These are phyloP conservation scores for Hericium alpestre DNA, from an alignment of 768 basidiomycete genomes.

Conservation along the genomic window DNA sequence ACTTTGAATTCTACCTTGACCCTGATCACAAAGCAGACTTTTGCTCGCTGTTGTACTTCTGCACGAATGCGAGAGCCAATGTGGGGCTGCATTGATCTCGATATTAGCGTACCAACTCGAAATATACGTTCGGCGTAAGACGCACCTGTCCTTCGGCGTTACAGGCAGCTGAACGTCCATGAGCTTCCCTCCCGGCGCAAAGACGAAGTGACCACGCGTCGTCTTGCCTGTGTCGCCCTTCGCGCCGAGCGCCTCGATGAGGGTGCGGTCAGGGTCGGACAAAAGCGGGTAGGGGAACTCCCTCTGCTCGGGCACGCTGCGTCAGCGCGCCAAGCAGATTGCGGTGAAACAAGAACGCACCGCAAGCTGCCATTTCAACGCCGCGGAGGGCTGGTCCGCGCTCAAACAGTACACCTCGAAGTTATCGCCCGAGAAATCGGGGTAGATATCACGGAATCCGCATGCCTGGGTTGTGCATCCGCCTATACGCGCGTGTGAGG, in stretches of 20 bases:
- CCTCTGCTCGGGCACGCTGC: slow-evolving; percentile 39
- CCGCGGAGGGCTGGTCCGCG: slow-evolving; percentile 63
- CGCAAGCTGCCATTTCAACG: slow-evolving; percentile 82
- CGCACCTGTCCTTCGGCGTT: slow-evolving; percentile 76
- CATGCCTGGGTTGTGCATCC: slow-evolving; percentile 93
- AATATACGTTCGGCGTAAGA: neutral
- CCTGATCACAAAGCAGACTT: slow-evolving; percentile 1
- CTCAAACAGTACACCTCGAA: slow-evolving; percentile 81
- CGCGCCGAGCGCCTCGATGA: slow-evolving; percentile 78
- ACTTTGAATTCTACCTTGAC: no score
- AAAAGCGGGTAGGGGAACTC: slow-evolving; percentile 76
- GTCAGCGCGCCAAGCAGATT: neutral
- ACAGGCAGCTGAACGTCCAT: slow-evolving; percentile 79
- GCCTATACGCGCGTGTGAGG: slow-evolving; percentile 30
- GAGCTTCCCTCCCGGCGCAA: slow-evolving; percentile 84
- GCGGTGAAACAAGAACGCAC: slow-evolving; percentile 25
- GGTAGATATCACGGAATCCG: slow-evolving; percentile 76
- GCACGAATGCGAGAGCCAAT: slow-evolving; percentile 61
- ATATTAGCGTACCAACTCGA: no score
- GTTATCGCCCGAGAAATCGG: slow-evolving; percentile 54
- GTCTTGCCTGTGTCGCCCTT: slow-evolving; percentile 57
- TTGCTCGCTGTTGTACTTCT: slow-evolving; percentile 19
- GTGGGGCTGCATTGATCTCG: slow-evolving; percentile 33
- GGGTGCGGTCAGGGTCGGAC: slow-evolving; percentile 74
- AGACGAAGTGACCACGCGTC: slow-evolving; percentile 89